Percentiles rank a stretch among this genome's conserved stretches.
Evolutionary conservation across 2,329 filamentous ascomycete species (phyloP).

Genomic region (Penicillium aurantiogriseum): DNA sequence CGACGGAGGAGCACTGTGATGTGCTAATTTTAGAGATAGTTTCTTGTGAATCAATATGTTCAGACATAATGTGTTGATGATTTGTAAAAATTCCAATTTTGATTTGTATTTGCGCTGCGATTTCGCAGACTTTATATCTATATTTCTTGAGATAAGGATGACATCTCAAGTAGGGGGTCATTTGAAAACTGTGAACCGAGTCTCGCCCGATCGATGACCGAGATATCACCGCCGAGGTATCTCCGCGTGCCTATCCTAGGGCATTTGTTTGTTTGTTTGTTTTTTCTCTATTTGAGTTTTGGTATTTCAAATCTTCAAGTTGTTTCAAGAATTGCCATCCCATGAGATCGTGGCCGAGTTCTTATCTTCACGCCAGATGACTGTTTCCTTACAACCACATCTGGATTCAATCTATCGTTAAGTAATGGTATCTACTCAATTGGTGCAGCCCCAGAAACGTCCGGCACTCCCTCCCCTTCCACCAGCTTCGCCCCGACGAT

Average conservation of each 20-base stretch:
- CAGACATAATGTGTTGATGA: background rate
- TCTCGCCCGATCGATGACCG: background rate
- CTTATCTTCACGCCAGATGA: background rate
- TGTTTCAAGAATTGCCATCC: background rate
- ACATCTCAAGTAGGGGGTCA: background rate
- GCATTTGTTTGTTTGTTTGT: background rate
- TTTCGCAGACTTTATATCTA: constrained; percentile 2
- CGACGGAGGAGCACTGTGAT: background rate
- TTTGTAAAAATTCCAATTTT: background rate
- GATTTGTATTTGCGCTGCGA: background rate
- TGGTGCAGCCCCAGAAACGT: background rate
- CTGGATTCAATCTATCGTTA: no score
- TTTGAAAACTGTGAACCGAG: constrained; percentile 6
- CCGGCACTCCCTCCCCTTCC: background rate
- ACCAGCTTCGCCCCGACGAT: background rate
- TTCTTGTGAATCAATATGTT: background rate
- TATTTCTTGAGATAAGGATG: background rate
- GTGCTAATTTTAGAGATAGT: background rate
- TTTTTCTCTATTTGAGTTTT: background rate
- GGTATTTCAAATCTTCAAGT: no score
- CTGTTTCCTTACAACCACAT: background rate
- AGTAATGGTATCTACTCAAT: background rate
- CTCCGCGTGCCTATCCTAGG: background rate
- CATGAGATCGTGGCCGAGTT: background rate
- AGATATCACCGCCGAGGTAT: constrained; percentile 3